Evolutionary conservation across 805 yeast genomes (phyloP).

Genomic region (Torulaspora maleeae): DNA sequence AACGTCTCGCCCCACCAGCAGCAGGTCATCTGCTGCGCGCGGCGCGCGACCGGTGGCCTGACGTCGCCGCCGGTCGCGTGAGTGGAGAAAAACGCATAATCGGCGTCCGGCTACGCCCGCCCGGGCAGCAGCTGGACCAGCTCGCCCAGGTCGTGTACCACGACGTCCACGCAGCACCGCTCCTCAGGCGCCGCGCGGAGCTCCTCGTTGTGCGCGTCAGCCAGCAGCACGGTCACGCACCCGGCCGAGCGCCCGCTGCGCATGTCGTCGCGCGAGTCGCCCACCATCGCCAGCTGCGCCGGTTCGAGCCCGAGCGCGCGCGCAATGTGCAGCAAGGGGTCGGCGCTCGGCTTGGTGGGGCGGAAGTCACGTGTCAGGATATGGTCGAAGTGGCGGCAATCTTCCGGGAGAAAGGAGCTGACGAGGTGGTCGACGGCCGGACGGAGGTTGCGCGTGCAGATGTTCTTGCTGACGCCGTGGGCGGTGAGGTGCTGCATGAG

Average conservation of each 20-base stretch:
- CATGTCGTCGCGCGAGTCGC: constrained; percentile 71
- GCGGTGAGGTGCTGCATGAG: constrained; percentile 36
- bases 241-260: constrained; percentile 62
- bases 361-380: constrained; percentile 57
- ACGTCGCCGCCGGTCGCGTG: too few relatives aligned
- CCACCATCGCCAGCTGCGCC: constrained; percentile 60
- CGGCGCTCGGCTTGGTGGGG: constrained; percentile 68
- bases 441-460: constrained; percentile 57
- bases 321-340: constrained; percentile 56
- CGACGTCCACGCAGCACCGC: constrained; percentile 16
- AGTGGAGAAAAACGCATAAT: too few relatives aligned
- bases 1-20: constrained; percentile 1
- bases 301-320: constrained; percentile 42
- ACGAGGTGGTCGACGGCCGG: constrained; percentile 52
- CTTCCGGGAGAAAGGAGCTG: constrained; percentile 40
- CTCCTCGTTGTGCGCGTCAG: constrained; percentile 47
- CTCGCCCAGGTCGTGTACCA: constrained; percentile 21
- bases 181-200: constrained; percentile 37
- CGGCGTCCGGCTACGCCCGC: not conserved
- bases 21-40: constrained; percentile 1
- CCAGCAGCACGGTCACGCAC: constrained; percentile 49
- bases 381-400: constrained; percentile 42
- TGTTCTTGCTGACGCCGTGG: constrained; percentile 44
- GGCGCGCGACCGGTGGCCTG: too few relatives aligned
- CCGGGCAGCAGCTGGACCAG: constrained; percentile 1